A percentile compares a stretch with the other conserved stretches of the same genome.
Conservation (phyloP, 2,329 filamentous ascomycete species). For the Arachnopeziza araneosa region DNA sequence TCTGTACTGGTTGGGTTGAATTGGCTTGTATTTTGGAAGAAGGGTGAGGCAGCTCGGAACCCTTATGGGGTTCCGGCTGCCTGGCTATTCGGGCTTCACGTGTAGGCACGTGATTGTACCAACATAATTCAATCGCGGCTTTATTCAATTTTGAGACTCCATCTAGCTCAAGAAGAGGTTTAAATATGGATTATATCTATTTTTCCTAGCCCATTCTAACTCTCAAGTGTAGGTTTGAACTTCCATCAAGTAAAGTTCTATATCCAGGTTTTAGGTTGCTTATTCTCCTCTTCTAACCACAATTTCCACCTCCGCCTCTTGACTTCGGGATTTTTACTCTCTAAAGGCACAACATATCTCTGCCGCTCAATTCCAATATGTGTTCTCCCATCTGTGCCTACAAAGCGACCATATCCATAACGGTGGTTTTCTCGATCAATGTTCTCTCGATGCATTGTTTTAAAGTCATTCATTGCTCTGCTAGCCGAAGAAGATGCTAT, state of each 20-base stretch:
- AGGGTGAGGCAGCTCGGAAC: no score
- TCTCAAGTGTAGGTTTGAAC: not conserved
- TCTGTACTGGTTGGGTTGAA: no score
- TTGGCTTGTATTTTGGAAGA: no score
- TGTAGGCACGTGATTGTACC: no score
- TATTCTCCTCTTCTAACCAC: slow-evolving; percentile 2
- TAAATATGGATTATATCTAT: not conserved
- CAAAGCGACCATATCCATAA: slow-evolving; percentile 46
- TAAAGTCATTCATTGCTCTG: not conserved
- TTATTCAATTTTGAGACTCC: no score
- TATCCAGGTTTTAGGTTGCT: slow-evolving; percentile 17
- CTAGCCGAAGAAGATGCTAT: slow-evolving; percentile 30
- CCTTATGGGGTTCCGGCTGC: no score
- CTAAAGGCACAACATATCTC: slow-evolving; percentile 36
- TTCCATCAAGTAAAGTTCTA: not conserved
- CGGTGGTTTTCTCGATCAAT: slow-evolving; percentile 10
- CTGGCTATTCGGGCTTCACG: no score
- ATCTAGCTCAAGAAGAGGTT: no score
- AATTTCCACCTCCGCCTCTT: slow-evolving; percentile 2
- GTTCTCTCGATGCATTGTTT: not conserved
- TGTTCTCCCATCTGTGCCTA: slow-evolving; percentile 40
- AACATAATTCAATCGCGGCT: no score
- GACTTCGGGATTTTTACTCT: slow-evolving; percentile 16
- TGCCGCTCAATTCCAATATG: slow-evolving; percentile 48
- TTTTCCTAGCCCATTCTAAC: not conserved